Percentiles rank a stretch among this genome's conserved stretches.
Evolutionary conservation across 768 basidiomycete genomes (phyloP).

Genomic region (Termitomyces sp.): DNA sequence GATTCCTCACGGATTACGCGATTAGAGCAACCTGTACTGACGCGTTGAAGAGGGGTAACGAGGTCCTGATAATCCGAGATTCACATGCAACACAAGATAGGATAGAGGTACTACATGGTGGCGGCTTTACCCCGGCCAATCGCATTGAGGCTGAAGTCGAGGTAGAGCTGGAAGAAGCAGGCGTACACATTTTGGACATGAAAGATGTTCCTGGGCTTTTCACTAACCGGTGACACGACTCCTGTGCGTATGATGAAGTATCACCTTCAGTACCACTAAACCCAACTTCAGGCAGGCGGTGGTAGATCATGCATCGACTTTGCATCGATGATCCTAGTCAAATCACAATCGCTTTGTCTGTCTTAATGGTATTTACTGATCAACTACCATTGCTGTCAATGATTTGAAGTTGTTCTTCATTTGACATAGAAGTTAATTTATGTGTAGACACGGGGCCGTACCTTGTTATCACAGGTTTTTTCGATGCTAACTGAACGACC

Average conservation of each 20-base stretch:
- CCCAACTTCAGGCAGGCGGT: neutral
- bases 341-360: neutral
- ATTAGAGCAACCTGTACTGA: constrained; percentile 57
- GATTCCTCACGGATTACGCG: constrained; percentile 67
- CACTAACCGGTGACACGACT: constrained; percentile 38
- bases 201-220: constrained; percentile 59
- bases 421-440: too few species aligned
- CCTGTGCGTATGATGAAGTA: neutral
- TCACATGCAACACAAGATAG: constrained; percentile 70
- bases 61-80: constrained; percentile 57
- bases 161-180: constrained; percentile 65
- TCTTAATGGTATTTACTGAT: too few species aligned
- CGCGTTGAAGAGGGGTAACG: constrained; percentile 61
- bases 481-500: too few species aligned
- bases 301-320: neutral
- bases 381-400: too few species aligned
- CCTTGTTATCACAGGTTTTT: too few species aligned
- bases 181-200: constrained; percentile 65
- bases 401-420: too few species aligned
- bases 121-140: constrained; percentile 47
- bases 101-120: constrained; percentile 57
- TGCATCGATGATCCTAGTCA: neutral
- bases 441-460: too few species aligned
- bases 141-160: constrained; percentile 59
- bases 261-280: neutral